Conservation (phyloP, 495 filamentous ascomycete species). For the Articulospora tetracladia region DNA sequence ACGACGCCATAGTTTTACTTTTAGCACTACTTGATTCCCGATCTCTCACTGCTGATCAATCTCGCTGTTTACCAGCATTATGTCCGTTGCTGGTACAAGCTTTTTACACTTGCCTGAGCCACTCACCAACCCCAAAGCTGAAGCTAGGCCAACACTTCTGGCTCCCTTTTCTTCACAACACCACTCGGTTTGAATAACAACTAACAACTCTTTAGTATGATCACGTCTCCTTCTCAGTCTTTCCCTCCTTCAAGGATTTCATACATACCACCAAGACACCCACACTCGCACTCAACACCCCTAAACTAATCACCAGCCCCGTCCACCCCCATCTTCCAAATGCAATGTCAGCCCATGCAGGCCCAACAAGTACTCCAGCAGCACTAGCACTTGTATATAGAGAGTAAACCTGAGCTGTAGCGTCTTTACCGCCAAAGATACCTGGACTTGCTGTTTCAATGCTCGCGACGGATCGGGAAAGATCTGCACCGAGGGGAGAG, state of each 20-base stretch:
- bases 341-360: background rate
- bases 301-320: background rate
- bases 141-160: background rate
- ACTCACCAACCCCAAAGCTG: too few species aligned
- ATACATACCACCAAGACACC: background rate
- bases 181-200: background rate
- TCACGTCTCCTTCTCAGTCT: background rate
- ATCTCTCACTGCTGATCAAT: too few species aligned
- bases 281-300: background rate
- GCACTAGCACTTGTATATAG: background rate
- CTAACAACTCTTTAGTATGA: background rate
- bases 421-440: background rate
- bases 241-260: background rate
- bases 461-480: background rate
- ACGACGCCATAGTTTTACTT: too few species aligned
- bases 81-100: too few species aligned
- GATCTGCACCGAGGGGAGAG: background rate
- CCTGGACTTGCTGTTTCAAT: background rate
- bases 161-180: background rate
- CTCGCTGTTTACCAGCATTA: too few species aligned
- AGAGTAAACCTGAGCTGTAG: background rate
- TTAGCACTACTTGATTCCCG: too few species aligned
- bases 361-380: background rate
- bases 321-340: background rate
- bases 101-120: too few species aligned